Conservation (phyloP, 2,329 filamentous ascomycete genomes). For the Chrysosporium queenslandicum region DNA sequence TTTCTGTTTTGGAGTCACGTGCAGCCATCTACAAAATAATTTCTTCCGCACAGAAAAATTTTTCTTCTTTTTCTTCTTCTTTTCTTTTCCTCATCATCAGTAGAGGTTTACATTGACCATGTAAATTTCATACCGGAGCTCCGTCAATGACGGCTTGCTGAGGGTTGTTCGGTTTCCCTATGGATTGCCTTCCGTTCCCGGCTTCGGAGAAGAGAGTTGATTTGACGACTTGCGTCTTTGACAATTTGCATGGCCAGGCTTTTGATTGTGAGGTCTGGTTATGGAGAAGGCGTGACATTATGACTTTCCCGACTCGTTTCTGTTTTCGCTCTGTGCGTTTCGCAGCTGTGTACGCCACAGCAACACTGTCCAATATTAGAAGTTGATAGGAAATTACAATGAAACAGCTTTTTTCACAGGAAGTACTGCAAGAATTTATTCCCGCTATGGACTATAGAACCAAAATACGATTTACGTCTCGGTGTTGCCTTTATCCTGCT, state of each 20-base stretch:
- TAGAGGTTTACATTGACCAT: constrained; percentile 43
- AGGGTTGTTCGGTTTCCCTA: constrained; percentile 39
- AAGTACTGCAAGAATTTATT: too few species aligned
- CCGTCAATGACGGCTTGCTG: constrained; percentile 40
- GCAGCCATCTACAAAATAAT: constrained; percentile 26
- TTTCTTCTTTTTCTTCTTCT: constrained; percentile 24
- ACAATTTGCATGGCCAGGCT: constrained; percentile 36
- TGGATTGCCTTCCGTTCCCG: constrained; percentile 44
- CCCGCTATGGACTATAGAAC: too few species aligned
- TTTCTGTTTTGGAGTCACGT: constrained; percentile 9
- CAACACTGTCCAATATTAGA: not conserved
- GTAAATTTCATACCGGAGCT: constrained; percentile 42
- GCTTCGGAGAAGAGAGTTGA: constrained; percentile 34
- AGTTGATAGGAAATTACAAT: not conserved
- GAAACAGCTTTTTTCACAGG: too few species aligned
- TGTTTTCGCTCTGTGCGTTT: not conserved
- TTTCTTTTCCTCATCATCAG: constrained; percentile 40
- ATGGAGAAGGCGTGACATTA: constrained; percentile 41
- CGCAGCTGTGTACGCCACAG: too few species aligned
- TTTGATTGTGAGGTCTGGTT: constrained; percentile 36
- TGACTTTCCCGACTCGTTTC: not conserved
- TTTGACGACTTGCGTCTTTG: constrained; percentile 30
- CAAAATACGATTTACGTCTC: too few species aligned
- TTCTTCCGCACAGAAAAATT: constrained; percentile 3
- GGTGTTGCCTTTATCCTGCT: too few species aligned